Conservation (phyloP, 768 basidiomycete species). For the Boletus vermiculosoides region DNA sequence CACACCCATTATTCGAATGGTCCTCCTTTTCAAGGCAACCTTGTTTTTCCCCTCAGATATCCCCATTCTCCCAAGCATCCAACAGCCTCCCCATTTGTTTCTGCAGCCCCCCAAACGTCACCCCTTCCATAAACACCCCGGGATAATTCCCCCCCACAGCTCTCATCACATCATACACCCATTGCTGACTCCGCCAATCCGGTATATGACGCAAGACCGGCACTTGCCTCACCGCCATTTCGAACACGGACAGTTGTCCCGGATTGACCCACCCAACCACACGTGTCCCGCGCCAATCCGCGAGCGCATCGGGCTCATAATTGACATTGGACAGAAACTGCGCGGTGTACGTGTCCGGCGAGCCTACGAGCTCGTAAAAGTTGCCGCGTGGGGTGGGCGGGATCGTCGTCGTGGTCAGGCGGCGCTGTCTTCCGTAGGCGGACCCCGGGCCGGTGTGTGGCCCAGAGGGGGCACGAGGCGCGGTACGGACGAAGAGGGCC, state of each 20-base stretch:
- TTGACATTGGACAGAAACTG: slow-evolving; percentile 7
- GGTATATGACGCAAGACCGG: slow-evolving; percentile 16
- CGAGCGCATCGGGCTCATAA: slow-evolving; percentile 10
- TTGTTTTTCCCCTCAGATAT: slow-evolving; percentile 17
- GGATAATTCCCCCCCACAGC: not conserved
- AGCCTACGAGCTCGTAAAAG: slow-evolving; percentile 29
- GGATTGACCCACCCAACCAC: slow-evolving; percentile 24
- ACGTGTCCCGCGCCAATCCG: slow-evolving; percentile 27
- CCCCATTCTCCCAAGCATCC: slow-evolving; percentile 32
- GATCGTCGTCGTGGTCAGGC: not conserved
- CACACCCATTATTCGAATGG: not conserved
- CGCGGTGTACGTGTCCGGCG: slow-evolving; percentile 25
- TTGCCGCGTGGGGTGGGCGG: slow-evolving; percentile 15
- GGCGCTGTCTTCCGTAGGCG: not conserved
- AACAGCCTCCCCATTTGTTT: slow-evolving; percentile 26
- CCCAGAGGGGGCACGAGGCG: not conserved
- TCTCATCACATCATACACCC: slow-evolving; percentile 25
- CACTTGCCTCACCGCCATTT: slow-evolving; percentile 14
- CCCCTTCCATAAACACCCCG: slow-evolving; percentile 14
- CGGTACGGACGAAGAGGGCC: slow-evolving; percentile 32
- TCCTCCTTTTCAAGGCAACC: not conserved
- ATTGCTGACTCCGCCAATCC: slow-evolving; percentile 29
- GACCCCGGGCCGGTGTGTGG: not conserved
- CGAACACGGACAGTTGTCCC: slow-evolving; percentile 13
- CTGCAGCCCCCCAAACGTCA: slow-evolving; percentile 19